Conservation (phyloP, 179 eudicot species). For the Carnegiea gigantea region DNA sequence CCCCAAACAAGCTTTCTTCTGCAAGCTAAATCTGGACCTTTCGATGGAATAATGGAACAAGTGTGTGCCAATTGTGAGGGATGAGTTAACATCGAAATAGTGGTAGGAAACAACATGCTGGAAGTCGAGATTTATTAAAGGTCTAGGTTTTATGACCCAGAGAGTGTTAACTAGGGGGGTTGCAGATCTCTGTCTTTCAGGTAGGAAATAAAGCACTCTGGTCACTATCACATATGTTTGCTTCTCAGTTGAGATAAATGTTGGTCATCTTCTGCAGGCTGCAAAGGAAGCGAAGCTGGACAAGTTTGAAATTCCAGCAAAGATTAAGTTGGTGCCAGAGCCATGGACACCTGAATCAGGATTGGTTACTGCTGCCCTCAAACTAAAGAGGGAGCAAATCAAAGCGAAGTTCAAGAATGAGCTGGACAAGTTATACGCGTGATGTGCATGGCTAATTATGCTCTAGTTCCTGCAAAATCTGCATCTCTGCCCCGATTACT, state of each 20-base stretch:
- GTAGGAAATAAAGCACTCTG: background rate
- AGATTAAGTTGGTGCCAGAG: constrained; percentile 69
- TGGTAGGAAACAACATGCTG: background rate
- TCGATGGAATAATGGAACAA: background rate
- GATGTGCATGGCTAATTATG: constrained; percentile 21
- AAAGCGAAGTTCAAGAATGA: constrained; percentile 73
- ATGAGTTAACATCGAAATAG: background rate
- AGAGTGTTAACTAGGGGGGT: background rate
- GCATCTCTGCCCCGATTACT: background rate
- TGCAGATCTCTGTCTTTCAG: background rate
- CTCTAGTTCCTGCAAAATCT: background rate
- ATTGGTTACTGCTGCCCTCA: constrained; percentile 88
- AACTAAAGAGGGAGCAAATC: constrained; percentile 84
- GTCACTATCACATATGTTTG: too few relatives aligned
- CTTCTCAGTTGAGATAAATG: background rate
- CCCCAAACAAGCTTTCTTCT: background rate
- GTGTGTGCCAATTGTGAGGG: background rate
- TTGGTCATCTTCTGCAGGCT: constrained; percentile 39
- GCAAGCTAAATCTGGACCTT: background rate
- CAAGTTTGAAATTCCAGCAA: constrained; percentile 81
- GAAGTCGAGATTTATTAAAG: background rate
- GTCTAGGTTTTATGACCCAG: background rate
- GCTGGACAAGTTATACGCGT: constrained; percentile 59
- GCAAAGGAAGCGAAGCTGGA: constrained; percentile 69
- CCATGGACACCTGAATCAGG: constrained; percentile 97